Evolutionary conservation across 176 grass and related monocot species (phyloP), one percentile per base, ranked within the genome.

Genomic region (Zea mays): DNA sequence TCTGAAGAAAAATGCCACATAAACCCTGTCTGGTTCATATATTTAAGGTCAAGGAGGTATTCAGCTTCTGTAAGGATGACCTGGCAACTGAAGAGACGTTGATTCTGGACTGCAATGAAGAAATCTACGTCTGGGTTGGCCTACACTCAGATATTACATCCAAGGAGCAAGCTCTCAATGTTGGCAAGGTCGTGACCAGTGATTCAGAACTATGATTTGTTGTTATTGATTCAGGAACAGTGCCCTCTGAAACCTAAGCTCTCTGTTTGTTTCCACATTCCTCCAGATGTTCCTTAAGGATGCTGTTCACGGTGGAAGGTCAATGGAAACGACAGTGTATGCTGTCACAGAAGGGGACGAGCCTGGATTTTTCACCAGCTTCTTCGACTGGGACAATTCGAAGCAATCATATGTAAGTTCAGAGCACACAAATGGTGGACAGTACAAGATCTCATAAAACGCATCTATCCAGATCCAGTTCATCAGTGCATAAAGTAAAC

Each of bases 31-130:
- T 42, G 38, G 78, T 70, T 79, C 40, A 46, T 36, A 35, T 78
- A 69, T 78, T 69, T 34, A 81, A 97, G 94, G 91, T 76, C 38
- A 90, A 87, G 70, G 94, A 97, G 87, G 90, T 97, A 80, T 92
- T 84, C 61, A 97, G 80, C 80, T 97, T 97, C 79, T 84, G 79
- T 35, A 91, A 97, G 84, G 94, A 97, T 83, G 94, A 97, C 75
- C 86, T 97, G 62, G 66, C 67, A 59, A 93, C 94, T 40, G 94
- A 97, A 87, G 94, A 93, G 47, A 78, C 72, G 4, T 81, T 93
- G 67, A 73, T 97, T 76, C 84, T 97, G 67, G 94, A 97, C 21
- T 90, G 85, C 70, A 47, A 79, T 2, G 76, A 81, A 7, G 86
- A 89, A 83, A 86, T 97, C 59, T 93, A 84, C 35, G 50, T 94